Evolutionary conservation across 106 monocot genomes (phyloP), one percentile per base, ranked within the genome.

Genomic region (Platanthera guangdongensis): DNA sequence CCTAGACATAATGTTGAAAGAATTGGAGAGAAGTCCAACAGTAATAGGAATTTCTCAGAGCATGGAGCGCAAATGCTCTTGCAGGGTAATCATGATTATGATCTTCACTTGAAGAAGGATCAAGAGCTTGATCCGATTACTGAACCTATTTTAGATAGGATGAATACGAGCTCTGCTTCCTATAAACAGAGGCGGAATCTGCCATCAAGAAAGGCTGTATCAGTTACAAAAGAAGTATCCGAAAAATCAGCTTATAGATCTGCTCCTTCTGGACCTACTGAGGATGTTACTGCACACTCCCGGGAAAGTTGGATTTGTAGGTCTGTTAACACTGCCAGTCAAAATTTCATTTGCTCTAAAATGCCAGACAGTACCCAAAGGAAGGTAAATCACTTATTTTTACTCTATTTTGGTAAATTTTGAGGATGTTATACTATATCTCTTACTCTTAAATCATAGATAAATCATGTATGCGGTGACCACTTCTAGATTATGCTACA

Each of bases 301-400:
- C 83, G 88, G 74, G 91, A 72, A 78, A 85, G 84, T 85, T 89
- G 87, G 87, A 93, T 72, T 78, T 49, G 75, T 52, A 91, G 84
- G 78, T 73, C 80, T 25, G 52, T 65, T 14, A 86, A 57, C 28
- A 59, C 39, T 62, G 78, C 71, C 72, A 80, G 74, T 25, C 83
- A 74, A 69, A 84, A 51, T 46, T 78, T 68, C 6, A 6, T 68
- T 30, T 68, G 75, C 21, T 67, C 80, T 54, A 91, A 89, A 68
- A 87, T 89, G 87, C 82, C 87, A 48, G 97, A 94, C 51, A 84
- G 79, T 68, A 82, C 82, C 52, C 97, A 92, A 74, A 84, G 97
- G 77, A 97, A 97, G 91, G 97, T 97, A 82, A 16, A 53, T 75
- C 59, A 12, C 55, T 46, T 57, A 67, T 47, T 82, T 28, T 51